Percentiles rank a stretch among this genome's conserved stretches.
phyloP scores from a whole-genome alignment of 345 rosid genomes.

The Xanthoceras sorbifolium region DNA sequence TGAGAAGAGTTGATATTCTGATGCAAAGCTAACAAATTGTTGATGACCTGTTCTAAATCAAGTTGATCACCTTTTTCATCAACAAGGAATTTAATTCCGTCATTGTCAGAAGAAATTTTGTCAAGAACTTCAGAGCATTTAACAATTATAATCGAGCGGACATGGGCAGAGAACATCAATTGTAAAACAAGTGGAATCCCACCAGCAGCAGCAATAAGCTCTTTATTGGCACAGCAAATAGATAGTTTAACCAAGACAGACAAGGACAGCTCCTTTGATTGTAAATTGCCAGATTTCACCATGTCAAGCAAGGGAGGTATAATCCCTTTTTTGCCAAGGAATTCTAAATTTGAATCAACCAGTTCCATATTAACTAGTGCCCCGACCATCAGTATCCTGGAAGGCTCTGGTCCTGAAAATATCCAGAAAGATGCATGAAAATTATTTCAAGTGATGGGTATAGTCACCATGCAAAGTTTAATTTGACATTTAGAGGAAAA shows the following conservation, averaged over 20 bases:
- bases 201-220: conserved; percentile 51
- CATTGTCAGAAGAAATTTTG: conserved; percentile 42
- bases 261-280: conserved; percentile 52
- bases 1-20: conserved; percentile 33
- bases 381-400: conserved; percentile 45
- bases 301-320: conserved; percentile 61
- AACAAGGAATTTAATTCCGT: conserved; percentile 55
- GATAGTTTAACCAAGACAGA: conserved; percentile 50
- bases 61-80: conserved; percentile 50
- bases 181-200: conserved; percentile 51
- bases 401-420: conserved; percentile 55
- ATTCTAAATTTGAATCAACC: conserved; percentile 46
- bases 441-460: conserved; percentile 1
- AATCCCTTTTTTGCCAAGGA: conserved; percentile 59
- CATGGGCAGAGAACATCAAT: conserved; percentile 40
- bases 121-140: conserved; percentile 57
- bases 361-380: conserved; percentile 55
- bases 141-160: conserved; percentile 34
- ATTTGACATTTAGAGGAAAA: not conserved
- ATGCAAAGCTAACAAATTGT: conserved; percentile 48
- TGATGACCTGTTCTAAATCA: conserved; percentile 46
- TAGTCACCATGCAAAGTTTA: conserved; percentile 3
- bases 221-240: conserved; percentile 44
- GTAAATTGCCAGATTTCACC: conserved; percentile 43
- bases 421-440: conserved; percentile 17